These are phyloP conservation scores for Trifolium fragiferum DNA, from an alignment of 306 rosid genomes.

Conservation along the genomic window DNA sequence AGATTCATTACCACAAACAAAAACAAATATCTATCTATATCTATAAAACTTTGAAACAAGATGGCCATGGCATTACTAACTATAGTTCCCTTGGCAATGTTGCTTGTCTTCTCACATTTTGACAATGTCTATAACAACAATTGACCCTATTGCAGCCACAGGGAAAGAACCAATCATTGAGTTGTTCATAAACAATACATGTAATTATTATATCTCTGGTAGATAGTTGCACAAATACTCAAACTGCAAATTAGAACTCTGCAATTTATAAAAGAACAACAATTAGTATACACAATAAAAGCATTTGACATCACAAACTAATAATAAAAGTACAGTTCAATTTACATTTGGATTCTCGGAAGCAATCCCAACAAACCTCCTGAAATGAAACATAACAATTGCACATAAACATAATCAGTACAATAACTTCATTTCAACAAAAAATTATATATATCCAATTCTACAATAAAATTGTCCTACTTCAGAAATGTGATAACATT, in stretches of 20 bases:
- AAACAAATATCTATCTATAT: slow-evolving; percentile 8
- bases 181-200: no score
- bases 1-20: slow-evolving; percentile 5
- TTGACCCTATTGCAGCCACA: slow-evolving; percentile 54
- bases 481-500: slow-evolving; percentile 71
- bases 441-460: not conserved
- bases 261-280: slow-evolving; percentile 26
- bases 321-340: not conserved
- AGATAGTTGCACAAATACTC: slow-evolving; percentile 72
- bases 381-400: slow-evolving; percentile 24
- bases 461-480: slow-evolving; percentile 35
- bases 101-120: slow-evolving; percentile 43
- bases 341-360: slow-evolving; percentile 54
- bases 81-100: slow-evolving; percentile 39
- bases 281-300: slow-evolving; percentile 12
- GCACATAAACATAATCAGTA: not conserved
- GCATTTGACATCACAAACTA: not conserved
- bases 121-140: slow-evolving; percentile 43
- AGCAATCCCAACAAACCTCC: slow-evolving; percentile 53
- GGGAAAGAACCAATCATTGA: slow-evolving; percentile 68
- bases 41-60: slow-evolving; percentile 29
- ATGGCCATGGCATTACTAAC: slow-evolving; percentile 44
- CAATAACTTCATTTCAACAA: not conserved
- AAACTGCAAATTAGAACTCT: slow-evolving; percentile 57
- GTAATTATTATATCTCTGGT: no score